A percentile compares a stretch with the other conserved stretches of the same genome.
These are phyloP conservation scores for Uncinocarpus reesii DNA, from an alignment of 2,329 filamentous ascomycete species.

Conservation along the genomic window DNA sequence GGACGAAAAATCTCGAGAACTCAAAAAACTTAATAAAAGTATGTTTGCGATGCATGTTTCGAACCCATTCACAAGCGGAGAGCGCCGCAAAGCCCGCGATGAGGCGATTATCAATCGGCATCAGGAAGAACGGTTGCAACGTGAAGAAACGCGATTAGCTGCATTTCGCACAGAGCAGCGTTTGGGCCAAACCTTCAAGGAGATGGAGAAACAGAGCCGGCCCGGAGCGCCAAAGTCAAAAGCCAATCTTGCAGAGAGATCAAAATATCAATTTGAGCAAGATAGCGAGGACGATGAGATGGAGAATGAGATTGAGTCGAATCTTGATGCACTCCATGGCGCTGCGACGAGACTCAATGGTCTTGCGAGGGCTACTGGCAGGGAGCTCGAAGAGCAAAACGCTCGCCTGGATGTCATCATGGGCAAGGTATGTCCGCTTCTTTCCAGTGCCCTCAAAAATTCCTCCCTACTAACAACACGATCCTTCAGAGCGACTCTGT, in stretches of 20 bases:
- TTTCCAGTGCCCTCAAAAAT: background rate
- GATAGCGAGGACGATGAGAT: constrained; percentile 60
- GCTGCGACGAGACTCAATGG: constrained; percentile 61
- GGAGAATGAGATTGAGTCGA: constrained; percentile 60
- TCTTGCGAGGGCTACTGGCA: constrained; percentile 62
- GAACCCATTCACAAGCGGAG: constrained; percentile 65
- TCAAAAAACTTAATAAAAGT: constrained; percentile 75
- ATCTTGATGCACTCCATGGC: constrained; percentile 50
- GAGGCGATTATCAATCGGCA: constrained; percentile 58
- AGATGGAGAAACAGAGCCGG: constrained; percentile 47
- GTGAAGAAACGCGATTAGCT: constrained; percentile 47
- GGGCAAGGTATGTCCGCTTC: constrained; percentile 52
- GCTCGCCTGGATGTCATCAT: constrained; percentile 66
- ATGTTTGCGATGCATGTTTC: constrained; percentile 80
- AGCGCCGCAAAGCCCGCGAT: constrained; percentile 54
- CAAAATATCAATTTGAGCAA: constrained; percentile 71
- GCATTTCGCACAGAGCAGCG: constrained; percentile 48
- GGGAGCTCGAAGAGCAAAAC: constrained; percentile 69
- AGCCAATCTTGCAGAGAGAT: constrained; percentile 49
- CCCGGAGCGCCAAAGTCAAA: constrained; percentile 39
- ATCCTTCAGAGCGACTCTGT: constrained; percentile 62
- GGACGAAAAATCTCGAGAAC: constrained; percentile 68
- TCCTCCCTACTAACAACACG: constrained; percentile 19
- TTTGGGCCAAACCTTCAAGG: constrained; percentile 54
- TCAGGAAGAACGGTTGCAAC: constrained; percentile 45